phyloP scores from a whole-genome alignment of 805 yeast species.

The Zygotorulaspora danielsina region DNA sequence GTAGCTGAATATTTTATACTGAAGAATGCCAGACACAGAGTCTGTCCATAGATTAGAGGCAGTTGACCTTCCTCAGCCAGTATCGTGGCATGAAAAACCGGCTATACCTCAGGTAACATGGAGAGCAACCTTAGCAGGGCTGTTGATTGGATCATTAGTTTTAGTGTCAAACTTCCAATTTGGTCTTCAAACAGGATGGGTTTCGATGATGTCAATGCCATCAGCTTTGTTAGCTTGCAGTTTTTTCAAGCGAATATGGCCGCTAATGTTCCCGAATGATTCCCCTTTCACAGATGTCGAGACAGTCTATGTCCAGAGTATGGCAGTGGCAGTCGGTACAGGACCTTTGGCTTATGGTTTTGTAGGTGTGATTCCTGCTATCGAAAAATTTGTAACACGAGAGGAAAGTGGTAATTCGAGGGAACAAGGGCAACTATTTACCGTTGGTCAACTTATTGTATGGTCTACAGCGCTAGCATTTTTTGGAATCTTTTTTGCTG shows the following conservation, averaged over 20 bases:
- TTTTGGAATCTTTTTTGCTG: conserved; percentile 93
- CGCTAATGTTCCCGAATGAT: conserved; percentile 27
- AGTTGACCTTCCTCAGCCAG: conserved; percentile 7
- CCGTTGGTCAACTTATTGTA: conserved; percentile 52
- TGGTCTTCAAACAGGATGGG: conserved; percentile 98
- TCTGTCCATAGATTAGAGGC: conserved; percentile 5
- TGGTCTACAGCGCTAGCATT: conserved; percentile 90
- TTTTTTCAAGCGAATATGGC: conserved; percentile 57
- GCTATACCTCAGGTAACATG: conserved; percentile 61
- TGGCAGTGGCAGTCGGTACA: conserved; percentile 95
- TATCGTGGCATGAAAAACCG: conserved; percentile 47
- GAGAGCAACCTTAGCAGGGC: conserved; percentile 70
- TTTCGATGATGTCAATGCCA: conserved; percentile 97
- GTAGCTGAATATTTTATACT: background rate
- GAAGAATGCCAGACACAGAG: conserved; percentile 4
- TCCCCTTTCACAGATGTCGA: conserved; percentile 80
- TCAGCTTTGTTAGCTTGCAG: conserved; percentile 87
- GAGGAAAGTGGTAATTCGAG: conserved; percentile 66
- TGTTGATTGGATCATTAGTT: conserved; percentile 81
- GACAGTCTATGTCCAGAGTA: conserved; percentile 85
- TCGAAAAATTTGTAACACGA: conserved; percentile 75
- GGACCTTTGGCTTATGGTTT: conserved; percentile 95
- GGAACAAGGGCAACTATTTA: conserved; percentile 34
- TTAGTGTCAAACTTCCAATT: conserved; percentile 89
- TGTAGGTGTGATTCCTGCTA: conserved; percentile 93